Base-by-base conservation (phyloP, 495 filamentous ascomycete species). In the Opeltia flavorubescens region DNA sequence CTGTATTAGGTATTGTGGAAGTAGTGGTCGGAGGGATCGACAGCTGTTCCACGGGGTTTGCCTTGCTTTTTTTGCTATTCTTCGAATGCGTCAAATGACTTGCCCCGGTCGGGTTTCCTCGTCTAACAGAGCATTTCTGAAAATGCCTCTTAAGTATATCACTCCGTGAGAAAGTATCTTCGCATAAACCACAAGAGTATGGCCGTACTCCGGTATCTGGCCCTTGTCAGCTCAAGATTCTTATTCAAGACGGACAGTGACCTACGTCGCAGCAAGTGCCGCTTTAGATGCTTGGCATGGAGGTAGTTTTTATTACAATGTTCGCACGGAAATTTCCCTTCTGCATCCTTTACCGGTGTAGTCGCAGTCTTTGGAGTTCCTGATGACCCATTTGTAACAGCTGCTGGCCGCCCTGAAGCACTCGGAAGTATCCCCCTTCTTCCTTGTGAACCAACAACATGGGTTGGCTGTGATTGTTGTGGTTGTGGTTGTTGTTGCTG, bases 101-200 rank as follows among this genome's bases (percentile, higher is more conserved):
- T 47, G 81, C 83, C 47, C 87, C 88, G 20, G 84, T 93, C 23
- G 89, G 89, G 67, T 95, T 95, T 38, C 91, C 91, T 53, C 91
- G 79, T 53, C 91, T 78, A 44, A 94, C 80, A 26, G 89, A 94
- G 66, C 91, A 98, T 66, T 98, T 98, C 61, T 94, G 86, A 63
- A 98, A 98, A 64, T 98, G 91, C 49, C 91, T 83, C 69, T 98
- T 98, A 60, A 98, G 68, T 53, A 98, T 98, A 62, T 98, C 91
- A 69, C 86, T 94, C 59, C 91, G 80, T 23, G 89, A 95, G 67
- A 98, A 98, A n/a, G 86, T 95, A 64, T 98, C 91, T 61, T 88
- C 83, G 69, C 91, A 98, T 35, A 98, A 74, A 50, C 87, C 81
- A 67, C 91, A 98, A 76, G 86, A 86, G 68, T 98, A 98, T 24